These are phyloP conservation scores for Prunella vulgaris DNA, from an alignment of 257 asterid genomes.

Conservation along the genomic window DNA sequence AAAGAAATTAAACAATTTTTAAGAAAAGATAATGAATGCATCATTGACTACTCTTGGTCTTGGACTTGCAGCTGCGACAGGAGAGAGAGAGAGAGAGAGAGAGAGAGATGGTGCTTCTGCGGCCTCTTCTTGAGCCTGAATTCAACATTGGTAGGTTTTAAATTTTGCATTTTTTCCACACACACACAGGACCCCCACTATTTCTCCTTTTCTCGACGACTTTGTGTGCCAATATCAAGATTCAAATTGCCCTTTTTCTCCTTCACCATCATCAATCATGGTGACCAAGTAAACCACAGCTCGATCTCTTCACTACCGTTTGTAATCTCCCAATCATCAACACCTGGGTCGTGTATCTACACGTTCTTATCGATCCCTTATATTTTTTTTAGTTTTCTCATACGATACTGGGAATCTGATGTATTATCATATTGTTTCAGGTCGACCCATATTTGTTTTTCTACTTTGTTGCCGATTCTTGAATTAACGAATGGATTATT, in stretches of 20 bases:
- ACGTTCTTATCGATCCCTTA: not conserved
- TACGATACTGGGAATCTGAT: conserved; percentile 20
- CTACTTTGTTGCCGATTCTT: not conserved
- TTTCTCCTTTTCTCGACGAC: conserved; percentile 2
- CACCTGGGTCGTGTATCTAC: not conserved
- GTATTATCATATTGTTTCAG: conserved; percentile 18
- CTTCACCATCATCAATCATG: conserved; percentile 17
- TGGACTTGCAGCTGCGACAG: too few species aligned
- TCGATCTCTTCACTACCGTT: conserved; percentile 10
- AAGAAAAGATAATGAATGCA: too few species aligned
- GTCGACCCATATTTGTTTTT: not conserved
- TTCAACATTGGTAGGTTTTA: conserved; percentile 36
- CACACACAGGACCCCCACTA: conserved; percentile 20
- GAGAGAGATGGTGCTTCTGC: too few species aligned
- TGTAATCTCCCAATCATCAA: not conserved
- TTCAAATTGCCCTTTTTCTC: conserved; percentile 1
- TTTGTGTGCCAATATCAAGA: conserved; percentile 20
- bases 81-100: too few species aligned
- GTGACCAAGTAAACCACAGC: conserved; percentile 1
- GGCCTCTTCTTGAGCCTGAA: conserved; percentile 27
- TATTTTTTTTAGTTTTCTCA: not conserved
- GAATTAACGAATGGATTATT: not conserved
- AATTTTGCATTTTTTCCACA: conserved; percentile 22
- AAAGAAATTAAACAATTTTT: too few species aligned
- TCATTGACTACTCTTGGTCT: too few species aligned